Evolutionary conservation across 805 yeast species (phyloP), one percentile per base, ranked within the genome.

Genomic region (Cyberlindnera bimundalis): DNA sequence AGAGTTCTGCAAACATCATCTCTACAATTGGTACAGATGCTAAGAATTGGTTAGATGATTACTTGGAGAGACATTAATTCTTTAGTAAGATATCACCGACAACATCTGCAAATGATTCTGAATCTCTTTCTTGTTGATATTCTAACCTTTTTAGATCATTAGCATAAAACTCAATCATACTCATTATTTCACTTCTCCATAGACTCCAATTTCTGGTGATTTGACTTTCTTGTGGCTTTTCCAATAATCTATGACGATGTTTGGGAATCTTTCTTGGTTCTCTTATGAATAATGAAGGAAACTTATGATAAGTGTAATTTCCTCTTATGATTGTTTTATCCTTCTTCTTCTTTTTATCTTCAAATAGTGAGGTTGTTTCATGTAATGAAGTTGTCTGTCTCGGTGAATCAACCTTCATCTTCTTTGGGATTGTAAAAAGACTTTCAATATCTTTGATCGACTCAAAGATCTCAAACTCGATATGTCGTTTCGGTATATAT

Each of bases 1-100:
- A 52, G 28, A 45, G 39, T 12, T 48, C 54, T 5, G 52, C 55
- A 8, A 52, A 45, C 32, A 37, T 52, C 10, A 31, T 45, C 13
- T 51, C 39, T 19, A 45, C 47, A 9, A 47, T 55, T 21, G 59
- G 59, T 0, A 37, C 20, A 9, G 58, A 55, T 16, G 58, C 55
- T 0, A 46, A 48, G 23, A 29, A 38, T 17, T 55, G 57, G 56
- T 27, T 53, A 5, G 50, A 44, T 13, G 42, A 40, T 6, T 53
- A 47, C 23, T 16, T 50, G 20, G 29, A 17, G 2, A 20, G 29
- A 11, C 15, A 29, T 18, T 18, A 16, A 16, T 26, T 26, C 6
- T 7, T 21, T 32, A 32, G 19, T 19, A 21, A 19, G 16, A 37
- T 37, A 20, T 31, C 29, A 4, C 36, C 18, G 16, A 33, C 28